Percentiles rank a stretch among this genome's conserved stretches.
Conservation (phyloP, 768 basidiomycete genomes). For the Amanita muscaria region DNA sequence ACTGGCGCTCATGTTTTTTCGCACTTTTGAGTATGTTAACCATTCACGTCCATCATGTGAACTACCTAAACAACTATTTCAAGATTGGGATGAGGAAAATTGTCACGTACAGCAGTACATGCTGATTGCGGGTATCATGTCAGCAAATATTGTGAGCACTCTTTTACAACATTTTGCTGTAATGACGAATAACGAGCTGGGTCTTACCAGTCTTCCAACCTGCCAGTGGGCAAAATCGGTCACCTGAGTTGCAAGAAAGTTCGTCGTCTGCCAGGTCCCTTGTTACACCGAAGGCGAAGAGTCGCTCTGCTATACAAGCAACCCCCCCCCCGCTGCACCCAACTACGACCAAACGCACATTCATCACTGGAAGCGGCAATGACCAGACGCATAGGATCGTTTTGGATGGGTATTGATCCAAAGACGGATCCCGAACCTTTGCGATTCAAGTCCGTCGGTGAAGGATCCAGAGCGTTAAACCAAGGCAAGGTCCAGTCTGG, state of each 20-base stretch:
- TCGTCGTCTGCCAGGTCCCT: conserved; percentile 86
- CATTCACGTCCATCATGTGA: conserved; percentile 37
- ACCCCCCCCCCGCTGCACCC: conserved; percentile 81
- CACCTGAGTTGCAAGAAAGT: conserved; percentile 91
- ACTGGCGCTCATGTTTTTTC: too few species aligned
- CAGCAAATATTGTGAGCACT: conserved; percentile 75
- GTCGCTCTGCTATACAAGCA: conserved; percentile 82
- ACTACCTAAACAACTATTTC: conserved; percentile 79
- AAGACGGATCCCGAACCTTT: conserved; percentile 86
- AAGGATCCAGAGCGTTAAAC: conserved; percentile 83
- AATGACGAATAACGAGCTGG: background rate
- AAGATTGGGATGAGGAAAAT: conserved; percentile 57
- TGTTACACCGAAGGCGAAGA: conserved; percentile 98
- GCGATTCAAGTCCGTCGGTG: conserved; percentile 85
- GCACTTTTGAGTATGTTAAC: too few species aligned
- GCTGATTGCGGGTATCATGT: conserved; percentile 66
- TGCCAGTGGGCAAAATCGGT: conserved; percentile 61
- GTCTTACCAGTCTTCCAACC: conserved; percentile 67
- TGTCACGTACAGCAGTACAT: conserved; percentile 85
- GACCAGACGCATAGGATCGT: conserved; percentile 88
- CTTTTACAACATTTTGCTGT: conserved; percentile 2
- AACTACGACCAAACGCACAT: conserved; percentile 90
- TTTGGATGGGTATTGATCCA: conserved; percentile 82
- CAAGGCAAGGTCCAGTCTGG: conserved; percentile 96
- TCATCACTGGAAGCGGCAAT: conserved; percentile 92